phyloP scores from a whole-genome alignment of 306 rosid species.

The Vigna unguiculata region DNA sequence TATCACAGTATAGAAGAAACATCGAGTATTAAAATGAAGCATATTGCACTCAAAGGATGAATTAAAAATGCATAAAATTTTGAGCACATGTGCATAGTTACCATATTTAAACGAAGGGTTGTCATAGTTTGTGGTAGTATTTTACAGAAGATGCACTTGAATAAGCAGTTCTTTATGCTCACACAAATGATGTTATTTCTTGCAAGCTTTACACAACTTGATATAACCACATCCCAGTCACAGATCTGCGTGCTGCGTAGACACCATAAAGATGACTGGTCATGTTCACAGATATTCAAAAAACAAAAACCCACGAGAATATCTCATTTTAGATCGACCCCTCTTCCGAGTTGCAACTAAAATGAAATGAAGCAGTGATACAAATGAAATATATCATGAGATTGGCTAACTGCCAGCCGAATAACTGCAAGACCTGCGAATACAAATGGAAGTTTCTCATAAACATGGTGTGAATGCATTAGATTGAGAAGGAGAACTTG shows the following conservation, averaged over 20 bases:
- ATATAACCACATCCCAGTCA: neutral
- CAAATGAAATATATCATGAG: neutral
- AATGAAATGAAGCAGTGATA: neutral
- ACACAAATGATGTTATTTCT: neutral
- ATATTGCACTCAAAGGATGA: no score
- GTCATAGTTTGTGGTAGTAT: no score
- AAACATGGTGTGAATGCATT: neutral
- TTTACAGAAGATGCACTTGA: no score
- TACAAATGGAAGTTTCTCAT: neutral
- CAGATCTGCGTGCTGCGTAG: neutral
- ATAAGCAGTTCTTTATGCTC: no score
- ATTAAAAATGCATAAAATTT: no score
- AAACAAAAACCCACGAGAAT: neutral
- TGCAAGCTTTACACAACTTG: neutral
- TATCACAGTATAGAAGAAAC: no score
- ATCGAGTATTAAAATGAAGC: no score
- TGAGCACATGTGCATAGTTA: no score
- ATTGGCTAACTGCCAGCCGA: neutral
- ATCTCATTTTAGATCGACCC: neutral
- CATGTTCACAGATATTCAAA: slow-evolving; percentile 8
- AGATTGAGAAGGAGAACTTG: neutral
- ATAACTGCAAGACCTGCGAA: neutral
- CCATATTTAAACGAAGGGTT: no score
- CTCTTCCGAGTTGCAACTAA: neutral
- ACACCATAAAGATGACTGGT: neutral